Evolutionary conservation across 306 rosid genomes (phyloP).

Genomic region (Vigna angularis): DNA sequence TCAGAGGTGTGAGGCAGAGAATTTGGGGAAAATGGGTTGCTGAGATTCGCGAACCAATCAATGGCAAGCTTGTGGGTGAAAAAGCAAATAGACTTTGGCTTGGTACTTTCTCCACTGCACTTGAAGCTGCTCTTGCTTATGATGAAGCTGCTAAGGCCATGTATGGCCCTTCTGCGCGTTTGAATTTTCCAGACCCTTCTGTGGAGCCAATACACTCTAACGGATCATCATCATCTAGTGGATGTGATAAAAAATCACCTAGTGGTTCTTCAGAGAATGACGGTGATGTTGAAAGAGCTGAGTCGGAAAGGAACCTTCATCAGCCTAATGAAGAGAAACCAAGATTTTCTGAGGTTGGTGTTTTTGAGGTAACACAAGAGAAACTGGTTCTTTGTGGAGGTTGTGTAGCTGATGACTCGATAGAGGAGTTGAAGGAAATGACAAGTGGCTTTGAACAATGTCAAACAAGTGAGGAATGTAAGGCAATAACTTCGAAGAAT

Average conservation of each 20-base stretch:
- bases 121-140: conserved; percentile 84
- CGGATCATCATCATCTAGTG: conserved; percentile 34
- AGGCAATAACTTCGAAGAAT: conserved; percentile 30
- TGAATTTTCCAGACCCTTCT: conserved; percentile 63
- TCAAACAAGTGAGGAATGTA: conserved; percentile 30
- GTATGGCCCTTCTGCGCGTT: conserved; percentile 75
- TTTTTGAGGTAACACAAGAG: conserved; percentile 32
- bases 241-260: conserved; percentile 26
- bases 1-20: conserved; percentile 91
- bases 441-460: background rate
- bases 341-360: conserved; percentile 18
- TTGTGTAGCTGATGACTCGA: conserved; percentile 17
- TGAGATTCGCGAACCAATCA: conserved; percentile 79
- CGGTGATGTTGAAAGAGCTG: conserved; percentile 34
- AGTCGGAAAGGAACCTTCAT: conserved; percentile 6
- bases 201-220: conserved; percentile 20
- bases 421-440: conserved; percentile 27
- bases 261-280: conserved; percentile 25
- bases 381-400: conserved; percentile 24
- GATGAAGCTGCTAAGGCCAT: conserved; percentile 86
- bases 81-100: conserved; percentile 82
- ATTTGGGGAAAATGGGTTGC: conserved; percentile 98
- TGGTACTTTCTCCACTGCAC: conserved; percentile 86
- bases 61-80: conserved; percentile 25
- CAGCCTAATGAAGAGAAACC: conserved; percentile 23